A percentile compares a stretch with the other conserved stretches of the same genome.
Conservation (phyloP, 768 basidiomycete genomes). For the Mycena olivaceomarginata region DNA sequence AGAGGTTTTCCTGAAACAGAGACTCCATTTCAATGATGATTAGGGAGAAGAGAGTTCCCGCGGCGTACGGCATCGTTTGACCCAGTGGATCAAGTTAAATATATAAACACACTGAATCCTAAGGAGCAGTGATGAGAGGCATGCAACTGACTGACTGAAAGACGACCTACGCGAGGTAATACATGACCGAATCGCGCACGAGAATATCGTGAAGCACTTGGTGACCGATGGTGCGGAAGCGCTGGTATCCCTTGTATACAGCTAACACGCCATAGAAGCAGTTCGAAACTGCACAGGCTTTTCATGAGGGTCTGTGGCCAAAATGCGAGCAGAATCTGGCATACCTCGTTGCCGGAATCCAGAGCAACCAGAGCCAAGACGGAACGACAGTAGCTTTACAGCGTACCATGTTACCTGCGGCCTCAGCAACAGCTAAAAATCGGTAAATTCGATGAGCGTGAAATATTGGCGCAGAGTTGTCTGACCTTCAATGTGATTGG, state of each 20-base stretch:
- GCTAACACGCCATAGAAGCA: slow-evolving; percentile 37
- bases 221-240: not conserved
- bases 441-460: not conserved
- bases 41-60: not conserved
- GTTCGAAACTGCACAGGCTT: slow-evolving; percentile 26
- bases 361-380: slow-evolving; percentile 35
- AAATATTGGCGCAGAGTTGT: not conserved
- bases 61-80: slow-evolving; percentile 12
- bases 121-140: not conserved
- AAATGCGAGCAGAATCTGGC: not conserved
- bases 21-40: slow-evolving; percentile 30
- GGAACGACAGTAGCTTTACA: slow-evolving; percentile 30
- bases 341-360: slow-evolving; percentile 24
- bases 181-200: slow-evolving; percentile 37
- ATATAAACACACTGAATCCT: slow-evolving; percentile 18
- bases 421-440: slow-evolving; percentile 29
- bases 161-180: slow-evolving; percentile 31
- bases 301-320: not conserved
- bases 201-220: slow-evolving; percentile 33
- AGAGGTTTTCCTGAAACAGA: slow-evolving; percentile 26
- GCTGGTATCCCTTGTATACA: slow-evolving; percentile 35
- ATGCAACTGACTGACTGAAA: not conserved
- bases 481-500: slow-evolving; percentile 11
- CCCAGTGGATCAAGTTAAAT: slow-evolving; percentile 15
- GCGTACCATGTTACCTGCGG: slow-evolving; percentile 15